Conservation (phyloP, 495 filamentous ascomycete species). For the Hyaloscypha bicolor region DNA sequence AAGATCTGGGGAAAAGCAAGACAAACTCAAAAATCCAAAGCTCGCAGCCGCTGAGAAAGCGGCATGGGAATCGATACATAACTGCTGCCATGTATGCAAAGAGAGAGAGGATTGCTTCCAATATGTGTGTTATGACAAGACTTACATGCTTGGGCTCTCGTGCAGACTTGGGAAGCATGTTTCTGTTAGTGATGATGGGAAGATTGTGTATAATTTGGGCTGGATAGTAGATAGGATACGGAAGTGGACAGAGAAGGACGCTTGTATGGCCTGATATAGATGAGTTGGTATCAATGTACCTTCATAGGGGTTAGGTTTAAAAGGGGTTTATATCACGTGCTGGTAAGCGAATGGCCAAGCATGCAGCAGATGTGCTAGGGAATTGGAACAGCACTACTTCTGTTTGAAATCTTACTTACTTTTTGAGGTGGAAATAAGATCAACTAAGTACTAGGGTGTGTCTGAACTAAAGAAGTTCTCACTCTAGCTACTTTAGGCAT, state of each 20-base stretch:
- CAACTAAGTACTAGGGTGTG: no score
- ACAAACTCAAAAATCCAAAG: background rate
- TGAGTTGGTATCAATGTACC: background rate
- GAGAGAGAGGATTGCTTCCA: slow-evolving; percentile 20
- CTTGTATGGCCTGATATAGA: slow-evolving; percentile 9
- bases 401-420: no score
- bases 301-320: no score
- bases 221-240: slow-evolving; percentile 22
- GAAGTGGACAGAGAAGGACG: slow-evolving; percentile 12
- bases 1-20: background rate
- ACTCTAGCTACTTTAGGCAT: no score
- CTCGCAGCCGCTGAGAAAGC: slow-evolving; percentile 1
- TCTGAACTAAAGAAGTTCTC: no score
- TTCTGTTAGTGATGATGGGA: slow-evolving; percentile 1
- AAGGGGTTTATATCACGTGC: no score
- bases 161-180: slow-evolving; percentile 17
- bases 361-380: no score
- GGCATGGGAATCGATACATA: slow-evolving; percentile 14
- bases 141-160: slow-evolving; percentile 13
- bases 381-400: no score
- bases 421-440: no score
- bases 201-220: slow-evolving; percentile 12
- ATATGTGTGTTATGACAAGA: slow-evolving; percentile 15
- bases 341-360: no score
- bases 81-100: slow-evolving; percentile 16